Evolutionary conservation across 129 eudicot species (phyloP), one percentile per base, ranked within the genome.

Genomic region (Centella asiatica): DNA sequence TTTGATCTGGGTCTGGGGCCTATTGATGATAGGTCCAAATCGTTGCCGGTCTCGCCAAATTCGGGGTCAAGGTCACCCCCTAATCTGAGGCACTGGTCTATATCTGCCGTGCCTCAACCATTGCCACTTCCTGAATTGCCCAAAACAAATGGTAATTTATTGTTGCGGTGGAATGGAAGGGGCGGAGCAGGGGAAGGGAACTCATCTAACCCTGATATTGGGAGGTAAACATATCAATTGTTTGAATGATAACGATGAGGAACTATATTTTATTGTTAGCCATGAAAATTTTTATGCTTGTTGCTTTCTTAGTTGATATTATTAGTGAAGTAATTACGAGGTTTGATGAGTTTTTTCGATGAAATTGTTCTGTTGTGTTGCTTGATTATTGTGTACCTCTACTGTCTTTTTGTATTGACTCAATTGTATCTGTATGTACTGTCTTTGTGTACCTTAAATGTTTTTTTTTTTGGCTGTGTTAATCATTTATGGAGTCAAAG

Each of bases 81-180:
- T 46, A 40, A 64, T 53, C 57, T 55, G 65, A 66, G 74, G 33
- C 83, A 78, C 61, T 76, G 93, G 88, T 88, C 86, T 9, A 66
- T 62, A 52, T 76, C 84, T 5, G 93, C 86, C 24, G 88, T 87
- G 59, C 93, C 96, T 3, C 86, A 71, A 45, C 96, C 93, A 0
- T 74, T 88, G 77, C 96, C 96, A 39, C 84, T 79, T 39, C 96
- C 95, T 22, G 73, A 69, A 28, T 13, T 39, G 14, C 56, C 40
- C 9, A 57, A 57, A 31, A 3, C 29, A 47, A 47, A 15, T 28
- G 68, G 47, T 18, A 1, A 46, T 20, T 45, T 44, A 0, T 19
- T 0, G 54, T 69, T 52, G 2, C 75, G 29, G 37, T 59, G 23
- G 2, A 17, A 11, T 50, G 24, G 26, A 48, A 71, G 69, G 73